A percentile compares a stretch with the other conserved stretches of the same genome.
Conservation (phyloP, 2,329 filamentous ascomycete species). For the Fusarium nelsonii region DNA sequence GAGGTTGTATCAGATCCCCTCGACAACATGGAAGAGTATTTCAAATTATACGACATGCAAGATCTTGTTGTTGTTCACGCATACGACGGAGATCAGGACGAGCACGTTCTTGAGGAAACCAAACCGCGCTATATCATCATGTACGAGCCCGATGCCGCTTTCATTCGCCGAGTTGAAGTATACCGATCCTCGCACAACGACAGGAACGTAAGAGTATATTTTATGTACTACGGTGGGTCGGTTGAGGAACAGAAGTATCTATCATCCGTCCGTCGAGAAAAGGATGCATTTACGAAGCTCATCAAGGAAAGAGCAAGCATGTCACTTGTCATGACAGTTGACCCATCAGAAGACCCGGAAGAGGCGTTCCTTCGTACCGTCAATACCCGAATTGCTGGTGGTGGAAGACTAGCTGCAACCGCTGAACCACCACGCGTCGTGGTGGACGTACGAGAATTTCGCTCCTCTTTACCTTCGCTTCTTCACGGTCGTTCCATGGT, state of each 20-base stretch:
- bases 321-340: conserved; percentile 86
- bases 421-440: conserved; percentile 90
- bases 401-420: conserved; percentile 85
- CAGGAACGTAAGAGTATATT: conserved; percentile 91
- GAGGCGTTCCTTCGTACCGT: conserved; percentile 94
- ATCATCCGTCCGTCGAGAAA: conserved; percentile 89
- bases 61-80: conserved; percentile 91
- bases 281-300: conserved; percentile 93
- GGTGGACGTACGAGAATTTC: conserved; percentile 95
- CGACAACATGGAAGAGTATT: conserved; percentile 92
- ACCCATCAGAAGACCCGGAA: conserved; percentile 82
- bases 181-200: conserved; percentile 95
- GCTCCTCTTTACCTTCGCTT: conserved; percentile 90
- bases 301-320: conserved; percentile 96
- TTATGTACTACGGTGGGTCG: conserved; percentile 94
- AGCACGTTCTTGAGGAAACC: conserved; percentile 94
- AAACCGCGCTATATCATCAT: conserved; percentile 96
- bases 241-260: conserved; percentile 97
- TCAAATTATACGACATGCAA: conserved; percentile 90
- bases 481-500: conserved; percentile 90
- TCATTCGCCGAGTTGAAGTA: conserved; percentile 93
- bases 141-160: conserved; percentile 96
- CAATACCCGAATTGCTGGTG: conserved; percentile 96
- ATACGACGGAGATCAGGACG: conserved; percentile 95
- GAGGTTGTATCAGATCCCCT: conserved; percentile 82